Conservation (phyloP, 495 filamentous ascomycete genomes). For the Lepraria neglecta region DNA sequence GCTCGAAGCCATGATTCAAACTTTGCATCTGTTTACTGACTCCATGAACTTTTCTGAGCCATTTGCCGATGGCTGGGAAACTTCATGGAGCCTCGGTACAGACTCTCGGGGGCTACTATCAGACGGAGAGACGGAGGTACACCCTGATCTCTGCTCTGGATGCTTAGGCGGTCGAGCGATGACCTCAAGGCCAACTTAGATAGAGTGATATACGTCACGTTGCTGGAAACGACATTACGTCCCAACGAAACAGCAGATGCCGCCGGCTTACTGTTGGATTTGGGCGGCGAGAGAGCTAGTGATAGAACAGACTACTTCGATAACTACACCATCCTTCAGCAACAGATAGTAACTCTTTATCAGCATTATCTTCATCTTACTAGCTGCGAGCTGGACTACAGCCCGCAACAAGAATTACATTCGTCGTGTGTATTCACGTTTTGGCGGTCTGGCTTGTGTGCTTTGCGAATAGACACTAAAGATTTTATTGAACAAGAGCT, state of each 20-base stretch:
- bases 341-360: neutral
- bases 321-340: neutral
- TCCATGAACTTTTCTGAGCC: conserved; percentile 5
- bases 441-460: neutral
- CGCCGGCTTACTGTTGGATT: neutral
- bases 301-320: neutral
- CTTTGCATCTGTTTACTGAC: neutral
- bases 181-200: neutral
- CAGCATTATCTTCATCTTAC: neutral
- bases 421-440: neutral
- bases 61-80: neutral
- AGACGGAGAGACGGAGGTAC: neutral
- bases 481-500: conserved; percentile 2
- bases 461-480: neutral
- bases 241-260: neutral
- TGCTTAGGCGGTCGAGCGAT: neutral
- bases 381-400: neutral
- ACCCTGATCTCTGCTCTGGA: neutral
- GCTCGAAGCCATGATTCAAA: neutral
- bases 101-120: no score
- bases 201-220: neutral
- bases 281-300: neutral
- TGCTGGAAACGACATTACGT: neutral
- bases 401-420: neutral
- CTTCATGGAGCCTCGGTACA: neutral